Conservation (phyloP, 2,329 filamentous ascomycete species). For the Didymella arachidicola region DNA sequence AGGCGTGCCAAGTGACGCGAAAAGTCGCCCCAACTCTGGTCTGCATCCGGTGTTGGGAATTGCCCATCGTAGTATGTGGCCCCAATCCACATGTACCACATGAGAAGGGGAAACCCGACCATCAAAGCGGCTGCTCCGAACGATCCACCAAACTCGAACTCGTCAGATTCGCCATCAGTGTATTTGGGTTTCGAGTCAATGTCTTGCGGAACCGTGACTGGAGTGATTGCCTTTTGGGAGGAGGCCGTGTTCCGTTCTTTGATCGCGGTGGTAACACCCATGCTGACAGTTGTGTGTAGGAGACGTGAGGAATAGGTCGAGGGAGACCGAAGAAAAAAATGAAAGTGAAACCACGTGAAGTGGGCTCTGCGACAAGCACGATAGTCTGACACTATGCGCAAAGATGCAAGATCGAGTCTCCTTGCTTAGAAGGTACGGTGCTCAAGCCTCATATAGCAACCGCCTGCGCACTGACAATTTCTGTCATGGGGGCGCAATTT, state of each 20-base stretch:
- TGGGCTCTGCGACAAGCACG: not conserved
- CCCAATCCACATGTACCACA: slow-evolving; percentile 99
- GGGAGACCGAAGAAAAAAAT: not conserved
- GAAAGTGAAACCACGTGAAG: not conserved
- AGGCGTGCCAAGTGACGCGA: slow-evolving; percentile 71
- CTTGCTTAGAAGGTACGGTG: not conserved
- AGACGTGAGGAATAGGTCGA: not conserved
- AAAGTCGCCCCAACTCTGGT: slow-evolving; percentile 75
- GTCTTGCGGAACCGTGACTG: not conserved
- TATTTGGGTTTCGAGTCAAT: slow-evolving; percentile 5
- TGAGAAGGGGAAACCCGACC: slow-evolving; percentile 85
- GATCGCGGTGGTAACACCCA: slow-evolving; percentile 11
- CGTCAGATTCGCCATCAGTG: slow-evolving; percentile 50
- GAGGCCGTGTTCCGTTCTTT: slow-evolving; percentile 1
- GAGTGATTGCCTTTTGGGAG: not conserved
- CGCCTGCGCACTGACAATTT: not conserved
- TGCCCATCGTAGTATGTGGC: slow-evolving; percentile 88
- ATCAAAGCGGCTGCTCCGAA: slow-evolving; percentile 81
- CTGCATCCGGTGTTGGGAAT: slow-evolving; percentile 70
- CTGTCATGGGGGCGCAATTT: not conserved
- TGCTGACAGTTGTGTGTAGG: not conserved
- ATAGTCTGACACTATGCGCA: not conserved
- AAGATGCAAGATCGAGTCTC: not conserved
- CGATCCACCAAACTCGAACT: slow-evolving; percentile 85
- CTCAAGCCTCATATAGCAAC: not conserved